Conservation (phyloP, 1,139 yeast species). For the Yamadazyma aaseri region DNA sequence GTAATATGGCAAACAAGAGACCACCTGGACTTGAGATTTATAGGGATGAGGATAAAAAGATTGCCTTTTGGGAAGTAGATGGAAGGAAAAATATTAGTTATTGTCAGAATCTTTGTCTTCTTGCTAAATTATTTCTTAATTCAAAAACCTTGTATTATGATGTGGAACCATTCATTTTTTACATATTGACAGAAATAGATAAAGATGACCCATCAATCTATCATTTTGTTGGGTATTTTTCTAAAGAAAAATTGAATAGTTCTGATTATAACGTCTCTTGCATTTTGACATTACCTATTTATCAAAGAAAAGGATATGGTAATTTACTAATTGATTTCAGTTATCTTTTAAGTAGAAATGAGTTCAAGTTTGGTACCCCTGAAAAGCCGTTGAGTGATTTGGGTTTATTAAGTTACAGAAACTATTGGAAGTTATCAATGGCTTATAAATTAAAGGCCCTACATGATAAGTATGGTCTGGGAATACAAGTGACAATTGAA, state of each 20-base stretch:
- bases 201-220: constrained; percentile 46
- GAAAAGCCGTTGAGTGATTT: constrained; percentile 90
- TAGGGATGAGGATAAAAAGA: constrained; percentile 49
- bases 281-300: constrained; percentile 83
- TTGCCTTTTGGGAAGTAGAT: constrained; percentile 87
- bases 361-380: constrained; percentile 84
- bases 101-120: constrained; percentile 84
- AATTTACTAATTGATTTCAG: constrained; percentile 86
- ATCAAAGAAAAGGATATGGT: constrained; percentile 89
- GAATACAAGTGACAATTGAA: constrained; percentile 49
- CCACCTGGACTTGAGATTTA: constrained; percentile 96
- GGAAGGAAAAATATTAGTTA: constrained; percentile 80
- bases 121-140: constrained; percentile 85
- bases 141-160: constrained; percentile 92
- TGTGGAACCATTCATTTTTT: constrained; percentile 92
- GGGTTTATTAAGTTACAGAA: constrained; percentile 81
- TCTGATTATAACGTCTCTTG: constrained; percentile 85
- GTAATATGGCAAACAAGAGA: constrained; percentile 47
- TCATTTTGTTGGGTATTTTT: constrained; percentile 90
- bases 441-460: constrained; percentile 43
- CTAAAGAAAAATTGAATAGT: constrained; percentile 78
- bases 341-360: constrained; percentile 71
- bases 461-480: constrained; percentile 18
- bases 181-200: constrained; percentile 74
- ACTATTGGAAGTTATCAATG: constrained; percentile 77